These are phyloP conservation scores for Euphorbia celastroides DNA, from an alignment of 441 rosid species.

Conservation along the genomic window DNA sequence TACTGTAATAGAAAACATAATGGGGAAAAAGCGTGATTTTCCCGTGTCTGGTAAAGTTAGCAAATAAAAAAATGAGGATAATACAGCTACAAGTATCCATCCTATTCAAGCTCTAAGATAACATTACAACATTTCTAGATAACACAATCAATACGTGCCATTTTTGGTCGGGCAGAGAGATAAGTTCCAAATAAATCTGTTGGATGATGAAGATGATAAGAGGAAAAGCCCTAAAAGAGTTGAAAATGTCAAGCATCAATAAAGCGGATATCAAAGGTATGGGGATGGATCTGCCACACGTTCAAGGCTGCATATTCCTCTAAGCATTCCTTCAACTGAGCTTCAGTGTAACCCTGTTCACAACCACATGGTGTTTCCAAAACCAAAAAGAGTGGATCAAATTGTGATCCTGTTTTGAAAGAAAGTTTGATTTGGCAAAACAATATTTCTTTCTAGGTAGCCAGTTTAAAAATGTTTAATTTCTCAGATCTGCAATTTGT, in stretches of 20 bases:
- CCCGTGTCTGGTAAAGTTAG: constrained; percentile 1
- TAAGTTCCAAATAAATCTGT: background rate
- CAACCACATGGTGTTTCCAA: background rate
- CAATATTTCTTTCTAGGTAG: background rate
- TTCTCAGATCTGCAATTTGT: background rate
- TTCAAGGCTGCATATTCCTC: constrained; percentile 97
- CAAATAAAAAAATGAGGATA: background rate
- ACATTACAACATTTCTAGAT: background rate
- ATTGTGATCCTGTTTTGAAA: background rate
- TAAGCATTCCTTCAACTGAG: constrained; percentile 93
- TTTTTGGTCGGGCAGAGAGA: background rate
- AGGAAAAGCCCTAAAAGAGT: constrained; percentile 5
- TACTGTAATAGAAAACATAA: background rate
- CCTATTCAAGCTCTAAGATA: background rate
- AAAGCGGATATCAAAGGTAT: constrained; percentile 89
- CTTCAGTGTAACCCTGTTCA: constrained; percentile 96
- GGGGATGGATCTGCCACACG: constrained; percentile 97
- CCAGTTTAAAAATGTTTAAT: background rate
- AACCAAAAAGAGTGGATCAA: background rate
- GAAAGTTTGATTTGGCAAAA: background rate
- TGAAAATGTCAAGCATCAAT: constrained; percentile 41
- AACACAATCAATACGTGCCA: background rate
- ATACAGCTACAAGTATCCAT: background rate
- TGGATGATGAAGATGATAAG: background rate
- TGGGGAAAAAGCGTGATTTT: too few species aligned